A percentile compares a stretch with the other conserved stretches of the same genome.
These are phyloP conservation scores for Huiozyma naganishii DNA, from an alignment of 805 yeast species.

Conservation along the genomic window DNA sequence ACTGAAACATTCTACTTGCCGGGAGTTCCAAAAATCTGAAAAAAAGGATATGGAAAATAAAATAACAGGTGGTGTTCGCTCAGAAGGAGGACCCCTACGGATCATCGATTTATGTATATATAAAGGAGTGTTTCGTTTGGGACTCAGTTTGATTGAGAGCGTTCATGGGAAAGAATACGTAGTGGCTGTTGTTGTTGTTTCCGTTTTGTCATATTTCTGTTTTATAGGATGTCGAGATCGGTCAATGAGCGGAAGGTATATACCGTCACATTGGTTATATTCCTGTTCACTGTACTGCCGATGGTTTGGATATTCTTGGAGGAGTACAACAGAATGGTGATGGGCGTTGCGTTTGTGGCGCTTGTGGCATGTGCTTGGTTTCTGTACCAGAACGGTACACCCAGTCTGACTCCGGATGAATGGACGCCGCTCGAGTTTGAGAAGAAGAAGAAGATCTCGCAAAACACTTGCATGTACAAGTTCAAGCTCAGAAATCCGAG, in stretches of 20 bases:
- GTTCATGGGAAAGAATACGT: no score
- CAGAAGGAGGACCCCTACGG: no score
- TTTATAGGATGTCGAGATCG: no score
- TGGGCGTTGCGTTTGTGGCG: background rate
- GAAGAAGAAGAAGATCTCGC: constrained; percentile 60
- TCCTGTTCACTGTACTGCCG: background rate
- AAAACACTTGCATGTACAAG: constrained; percentile 59
- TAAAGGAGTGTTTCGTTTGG: no score
- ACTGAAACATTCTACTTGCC: no score
- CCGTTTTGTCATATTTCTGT: no score
- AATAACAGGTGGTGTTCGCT: no score
- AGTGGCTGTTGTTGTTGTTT: no score
- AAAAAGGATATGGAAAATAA: no score
- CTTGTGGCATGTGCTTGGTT: background rate
- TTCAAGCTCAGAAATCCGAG: constrained; percentile 50
- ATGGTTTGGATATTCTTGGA: background rate
- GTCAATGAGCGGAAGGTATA: constrained; percentile 4
- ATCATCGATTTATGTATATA: no score
- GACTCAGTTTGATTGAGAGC: no score
- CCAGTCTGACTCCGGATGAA: constrained; percentile 23
- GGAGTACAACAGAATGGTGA: background rate
- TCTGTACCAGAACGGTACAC: background rate
- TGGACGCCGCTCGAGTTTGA: constrained; percentile 58
- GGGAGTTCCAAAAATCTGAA: no score
- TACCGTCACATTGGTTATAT: background rate